Conservation (phyloP, 1,284 basidiomycete genomes). For the Pseudomicrostroma phylloplanum region DNA sequence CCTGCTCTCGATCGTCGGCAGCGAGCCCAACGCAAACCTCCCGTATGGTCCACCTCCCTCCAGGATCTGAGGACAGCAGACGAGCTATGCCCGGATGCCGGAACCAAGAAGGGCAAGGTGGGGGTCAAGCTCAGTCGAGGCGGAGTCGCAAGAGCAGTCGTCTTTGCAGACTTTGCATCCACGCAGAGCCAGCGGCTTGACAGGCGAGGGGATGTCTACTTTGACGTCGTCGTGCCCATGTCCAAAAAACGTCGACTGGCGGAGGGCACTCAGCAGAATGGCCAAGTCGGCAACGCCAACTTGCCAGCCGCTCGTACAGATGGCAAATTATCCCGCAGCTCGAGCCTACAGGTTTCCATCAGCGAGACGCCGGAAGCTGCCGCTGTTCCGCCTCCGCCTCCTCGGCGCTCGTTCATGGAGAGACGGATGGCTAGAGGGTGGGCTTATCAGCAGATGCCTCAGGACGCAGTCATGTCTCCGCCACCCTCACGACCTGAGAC, state of each 20-base stretch:
- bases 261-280: neutral
- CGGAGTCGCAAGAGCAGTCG: neutral
- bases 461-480: no score
- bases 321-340: no score
- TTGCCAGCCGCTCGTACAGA: no score
- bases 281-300: no score
- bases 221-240: neutral
- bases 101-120: neutral
- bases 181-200: neutral
- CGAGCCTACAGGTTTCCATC: no score
- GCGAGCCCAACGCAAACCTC: neutral
- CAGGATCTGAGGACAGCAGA: neutral
- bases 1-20: neutral
- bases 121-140: neutral
- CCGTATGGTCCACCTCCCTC: neutral
- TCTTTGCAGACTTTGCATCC: neutral
- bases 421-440: no score
- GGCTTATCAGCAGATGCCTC: no score
- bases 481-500: no score
- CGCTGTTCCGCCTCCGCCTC: no score
- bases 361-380: no score
- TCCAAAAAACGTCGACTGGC: neutral
- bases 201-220: neutral
- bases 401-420: no score
- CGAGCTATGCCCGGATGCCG: neutral